These are phyloP conservation scores for Eutrema japonicum DNA, from an alignment of 345 rosid genomes.

Conservation along the genomic window DNA sequence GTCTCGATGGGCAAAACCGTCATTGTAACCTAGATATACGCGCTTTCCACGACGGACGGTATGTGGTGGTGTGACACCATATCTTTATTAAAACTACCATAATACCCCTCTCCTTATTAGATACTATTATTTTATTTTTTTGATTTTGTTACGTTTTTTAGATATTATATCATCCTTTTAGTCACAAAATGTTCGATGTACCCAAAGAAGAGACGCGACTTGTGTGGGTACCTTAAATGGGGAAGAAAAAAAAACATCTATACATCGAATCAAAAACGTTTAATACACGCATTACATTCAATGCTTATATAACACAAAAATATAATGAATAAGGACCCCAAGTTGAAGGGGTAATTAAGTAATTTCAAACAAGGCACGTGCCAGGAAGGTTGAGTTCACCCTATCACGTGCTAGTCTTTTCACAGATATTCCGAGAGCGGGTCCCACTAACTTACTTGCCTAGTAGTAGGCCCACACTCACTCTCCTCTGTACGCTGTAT, in stretches of 20 bases:
- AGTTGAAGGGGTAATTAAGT: conserved; percentile 20
- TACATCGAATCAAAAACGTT: conserved; percentile 24
- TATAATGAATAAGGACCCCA: neutral
- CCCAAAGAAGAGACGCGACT: conserved; percentile 20
- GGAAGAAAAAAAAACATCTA: neutral
- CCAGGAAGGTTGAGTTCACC: neutral
- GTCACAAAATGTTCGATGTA: conserved; percentile 21
- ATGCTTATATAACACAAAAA: conserved; percentile 3
- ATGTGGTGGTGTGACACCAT: conserved; percentile 25
- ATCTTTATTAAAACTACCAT: neutral
- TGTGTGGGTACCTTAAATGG: neutral
- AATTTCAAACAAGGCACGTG: conserved; percentile 10
- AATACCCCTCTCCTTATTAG: neutral
- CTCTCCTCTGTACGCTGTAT: conserved; percentile 15
- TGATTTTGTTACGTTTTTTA: neutral
- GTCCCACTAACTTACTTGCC: conserved; percentile 27
- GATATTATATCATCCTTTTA: neutral
- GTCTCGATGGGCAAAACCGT: conserved; percentile 26
- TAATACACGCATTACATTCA: conserved; percentile 31
- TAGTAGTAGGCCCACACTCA: conserved; percentile 32
- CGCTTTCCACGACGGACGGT: conserved; percentile 41
- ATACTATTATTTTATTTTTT: neutral
- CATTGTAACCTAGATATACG: conserved; percentile 2
- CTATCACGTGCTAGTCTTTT: conserved; percentile 33
- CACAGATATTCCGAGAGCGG: conserved; percentile 29